phyloP scores from a whole-genome alignment of 106 monocot species.

The Alisma plantagoaquatica region DNA sequence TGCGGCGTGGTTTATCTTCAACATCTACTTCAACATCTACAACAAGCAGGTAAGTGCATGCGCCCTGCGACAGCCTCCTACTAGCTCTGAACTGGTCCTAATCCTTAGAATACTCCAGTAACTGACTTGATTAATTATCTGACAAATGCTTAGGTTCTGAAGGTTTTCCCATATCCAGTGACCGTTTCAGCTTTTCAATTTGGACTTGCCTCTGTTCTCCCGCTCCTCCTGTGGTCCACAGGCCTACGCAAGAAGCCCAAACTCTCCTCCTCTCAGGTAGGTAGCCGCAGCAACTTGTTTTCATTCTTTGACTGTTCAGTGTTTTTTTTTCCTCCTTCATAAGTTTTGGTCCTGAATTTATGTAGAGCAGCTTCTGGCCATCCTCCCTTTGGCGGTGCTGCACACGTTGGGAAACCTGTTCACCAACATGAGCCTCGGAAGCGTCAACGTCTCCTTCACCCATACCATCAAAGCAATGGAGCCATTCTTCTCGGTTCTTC shows the following conservation, averaged over 20 bases:
- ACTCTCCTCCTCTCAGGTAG: slow-evolving; percentile 53
- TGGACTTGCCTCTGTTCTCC: slow-evolving; percentile 44
- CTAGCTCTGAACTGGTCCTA: no score
- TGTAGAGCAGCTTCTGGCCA: slow-evolving; percentile 57
- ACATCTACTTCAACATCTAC: slow-evolving; percentile 84
- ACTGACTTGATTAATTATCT: no score
- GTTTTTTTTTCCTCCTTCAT: no score
- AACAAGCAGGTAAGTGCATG: slow-evolving; percentile 38
- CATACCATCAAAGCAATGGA: slow-evolving; percentile 83
- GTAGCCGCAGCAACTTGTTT: no score
- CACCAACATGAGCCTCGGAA: slow-evolving; percentile 79
- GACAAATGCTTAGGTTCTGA: slow-evolving; percentile 56
- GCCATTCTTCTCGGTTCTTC: slow-evolving; percentile 69
- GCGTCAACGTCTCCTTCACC: slow-evolving; percentile 68
- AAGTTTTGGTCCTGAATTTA: no score
- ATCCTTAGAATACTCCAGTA: no score
- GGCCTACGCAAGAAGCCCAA: slow-evolving; percentile 60
- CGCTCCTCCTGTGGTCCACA: slow-evolving; percentile 58
- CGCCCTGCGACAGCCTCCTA: no score
- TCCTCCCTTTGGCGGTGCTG: slow-evolving; percentile 60
- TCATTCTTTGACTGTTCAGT: no score
- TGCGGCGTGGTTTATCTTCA: slow-evolving; percentile 63
- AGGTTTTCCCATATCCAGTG: slow-evolving; percentile 63
- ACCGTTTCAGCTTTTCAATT: slow-evolving; percentile 66
- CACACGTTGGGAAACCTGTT: slow-evolving; percentile 78